These are phyloP conservation scores for Lasiodiplodia hormozganensis DNA, from an alignment of 2,329 filamentous ascomycete genomes.

Conservation along the genomic window DNA sequence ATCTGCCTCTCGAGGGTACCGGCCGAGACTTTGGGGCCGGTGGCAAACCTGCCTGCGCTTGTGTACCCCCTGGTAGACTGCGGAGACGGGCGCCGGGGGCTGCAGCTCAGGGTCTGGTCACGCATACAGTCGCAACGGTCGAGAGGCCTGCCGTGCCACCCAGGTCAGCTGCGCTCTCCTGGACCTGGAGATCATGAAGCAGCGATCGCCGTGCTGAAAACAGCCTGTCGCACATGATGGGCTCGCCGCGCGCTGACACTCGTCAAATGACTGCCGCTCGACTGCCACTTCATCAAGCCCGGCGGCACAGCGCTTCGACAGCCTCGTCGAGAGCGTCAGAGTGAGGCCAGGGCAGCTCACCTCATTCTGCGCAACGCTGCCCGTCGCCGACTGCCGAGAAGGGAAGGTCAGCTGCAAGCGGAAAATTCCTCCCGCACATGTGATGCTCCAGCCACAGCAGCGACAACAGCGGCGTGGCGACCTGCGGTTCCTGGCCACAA, in stretches of 20 bases:
- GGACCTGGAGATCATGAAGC: constrained; percentile 18
- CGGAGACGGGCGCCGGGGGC: constrained; percentile 13
- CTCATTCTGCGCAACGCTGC: constrained; percentile 11
- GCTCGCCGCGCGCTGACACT: constrained; percentile 17
- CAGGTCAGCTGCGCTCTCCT: constrained; percentile 28
- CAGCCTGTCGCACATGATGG: constrained; percentile 27
- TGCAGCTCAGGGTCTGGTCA: constrained; percentile 26
- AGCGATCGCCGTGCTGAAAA: constrained; percentile 24
- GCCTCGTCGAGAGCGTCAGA: constrained; percentile 21
- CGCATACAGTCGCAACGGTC: constrained; percentile 22
- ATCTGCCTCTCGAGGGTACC: constrained; percentile 18
- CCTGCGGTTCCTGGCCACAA: constrained; percentile 3
- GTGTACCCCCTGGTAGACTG: constrained; percentile 15
- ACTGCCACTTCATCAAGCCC: constrained; percentile 26
- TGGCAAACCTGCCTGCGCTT: constrained; percentile 10
- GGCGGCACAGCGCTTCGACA: constrained; percentile 10
- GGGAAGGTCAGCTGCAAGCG: constrained; percentile 23
- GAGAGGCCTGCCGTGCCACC: constrained; percentile 27
- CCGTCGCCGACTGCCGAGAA: constrained; percentile 14
- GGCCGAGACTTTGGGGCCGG: constrained; percentile 18
- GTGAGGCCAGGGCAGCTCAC: constrained; percentile 17
- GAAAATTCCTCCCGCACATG: constrained; percentile 28
- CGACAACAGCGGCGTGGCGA: constrained; percentile 20
- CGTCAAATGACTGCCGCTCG: constrained; percentile 27
- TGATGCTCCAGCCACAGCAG: constrained; percentile 27